Percentiles rank a stretch among this genome's conserved stretches.
phyloP scores from a whole-genome alignment of 768 basidiomycete species.

The Mycena pura region DNA sequence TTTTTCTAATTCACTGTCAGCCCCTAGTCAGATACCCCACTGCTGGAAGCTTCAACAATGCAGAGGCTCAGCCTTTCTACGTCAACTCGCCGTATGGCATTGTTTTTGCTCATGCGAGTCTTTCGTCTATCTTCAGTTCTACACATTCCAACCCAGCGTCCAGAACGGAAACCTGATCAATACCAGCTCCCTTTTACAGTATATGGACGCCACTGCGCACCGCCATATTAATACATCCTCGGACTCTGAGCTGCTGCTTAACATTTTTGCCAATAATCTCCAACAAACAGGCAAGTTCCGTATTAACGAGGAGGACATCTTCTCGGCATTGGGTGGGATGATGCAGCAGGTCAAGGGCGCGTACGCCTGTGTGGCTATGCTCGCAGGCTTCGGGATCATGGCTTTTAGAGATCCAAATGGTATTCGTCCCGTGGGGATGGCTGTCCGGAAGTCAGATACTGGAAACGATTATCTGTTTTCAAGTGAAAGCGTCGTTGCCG shows the following conservation, averaged over 20 bases:
- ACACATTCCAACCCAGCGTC: constrained; percentile 8
- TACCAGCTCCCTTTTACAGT: constrained; percentile 83
- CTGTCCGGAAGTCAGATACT: constrained; percentile 59
- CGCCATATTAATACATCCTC: constrained; percentile 99
- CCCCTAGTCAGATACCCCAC: constrained; percentile 92
- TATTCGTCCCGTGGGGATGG: constrained; percentile 92
- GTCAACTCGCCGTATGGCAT: constrained; percentile 99
- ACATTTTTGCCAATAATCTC: constrained; percentile 96
- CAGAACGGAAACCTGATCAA: constrained; percentile 99
- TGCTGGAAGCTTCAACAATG: constrained; percentile 94
- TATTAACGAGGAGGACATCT: constrained; percentile 99
- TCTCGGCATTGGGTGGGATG: constrained; percentile 88
- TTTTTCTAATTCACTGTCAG: constrained; percentile 14
- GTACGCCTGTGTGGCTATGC: constrained; percentile 98
- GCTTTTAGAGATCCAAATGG: constrained; percentile 98
- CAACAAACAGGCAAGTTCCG: constrained; percentile 99
- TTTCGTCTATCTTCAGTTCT: background rate
- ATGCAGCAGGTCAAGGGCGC: constrained; percentile 91
- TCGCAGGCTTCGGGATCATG: constrained; percentile 97
- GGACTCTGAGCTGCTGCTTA: constrained; percentile 96
- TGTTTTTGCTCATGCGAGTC: constrained; percentile 88
- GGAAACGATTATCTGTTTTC: constrained; percentile 90
- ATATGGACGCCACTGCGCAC: constrained; percentile 95
- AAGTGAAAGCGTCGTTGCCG: constrained; percentile 95
- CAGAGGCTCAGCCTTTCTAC: constrained; percentile 99